Conservation (phyloP, 176 grass and related monocot genomes). For the Oryza glaberrima region DNA sequence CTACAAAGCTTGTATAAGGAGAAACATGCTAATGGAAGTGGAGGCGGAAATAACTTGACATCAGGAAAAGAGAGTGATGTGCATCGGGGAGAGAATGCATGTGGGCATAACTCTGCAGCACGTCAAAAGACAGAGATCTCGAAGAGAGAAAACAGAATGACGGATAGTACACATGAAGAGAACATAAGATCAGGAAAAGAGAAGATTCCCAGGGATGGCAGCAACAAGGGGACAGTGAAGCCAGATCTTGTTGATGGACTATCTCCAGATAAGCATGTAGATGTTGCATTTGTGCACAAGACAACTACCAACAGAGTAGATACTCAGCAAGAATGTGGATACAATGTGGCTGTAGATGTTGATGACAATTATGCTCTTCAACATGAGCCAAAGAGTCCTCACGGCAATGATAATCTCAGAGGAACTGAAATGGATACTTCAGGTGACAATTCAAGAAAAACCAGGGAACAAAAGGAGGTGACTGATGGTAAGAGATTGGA, state of each 20-base stretch:
- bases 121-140: neutral
- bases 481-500: neutral
- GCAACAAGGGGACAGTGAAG: neutral
- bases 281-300: conserved; percentile 14
- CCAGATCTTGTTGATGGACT: neutral
- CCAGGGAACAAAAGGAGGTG: neutral
- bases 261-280: conserved; percentile 8
- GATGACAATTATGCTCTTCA: conserved; percentile 23
- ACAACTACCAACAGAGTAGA: neutral
- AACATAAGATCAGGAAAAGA: neutral
- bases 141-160: neutral
- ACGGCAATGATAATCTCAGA: conserved; percentile 7
- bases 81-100: conserved; percentile 7
- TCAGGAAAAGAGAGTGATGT: conserved; percentile 9
- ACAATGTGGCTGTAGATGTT: neutral
- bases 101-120: conserved; percentile 9
- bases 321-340: neutral
- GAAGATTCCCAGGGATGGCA: neutral
- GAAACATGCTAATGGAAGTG: conserved; percentile 22
- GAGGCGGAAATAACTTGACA: neutral
- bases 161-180: neutral
- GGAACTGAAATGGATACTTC: conserved; percentile 6
- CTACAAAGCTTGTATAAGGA: neutral
- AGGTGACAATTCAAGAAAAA: conserved; percentile 32
- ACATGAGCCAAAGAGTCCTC: conserved; percentile 8